These are phyloP conservation scores for Trichoderma asperelloides DNA, from an alignment of 495 filamentous ascomycete species.

Conservation along the genomic window DNA sequence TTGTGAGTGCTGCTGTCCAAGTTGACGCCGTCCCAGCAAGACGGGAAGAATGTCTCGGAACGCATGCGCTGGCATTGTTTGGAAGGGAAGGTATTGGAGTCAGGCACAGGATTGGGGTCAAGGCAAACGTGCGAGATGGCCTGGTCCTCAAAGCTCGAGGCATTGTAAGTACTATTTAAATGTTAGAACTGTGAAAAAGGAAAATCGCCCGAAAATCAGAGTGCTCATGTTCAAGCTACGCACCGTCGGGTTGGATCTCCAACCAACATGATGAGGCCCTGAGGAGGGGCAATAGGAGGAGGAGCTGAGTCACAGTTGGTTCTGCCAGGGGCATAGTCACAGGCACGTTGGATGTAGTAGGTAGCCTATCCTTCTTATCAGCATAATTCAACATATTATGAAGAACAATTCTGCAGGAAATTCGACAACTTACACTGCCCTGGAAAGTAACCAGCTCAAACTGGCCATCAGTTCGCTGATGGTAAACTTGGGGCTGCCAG, in stretches of 20 bases:
- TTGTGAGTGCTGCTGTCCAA: conserved; percentile 40
- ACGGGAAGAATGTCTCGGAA: conserved; percentile 40
- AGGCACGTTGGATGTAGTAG: conserved; percentile 14
- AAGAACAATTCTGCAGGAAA: not conserved
- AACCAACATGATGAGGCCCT: conserved; percentile 62
- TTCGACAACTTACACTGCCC: conserved; percentile 12
- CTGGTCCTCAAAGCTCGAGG: conserved; percentile 11
- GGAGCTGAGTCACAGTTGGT: conserved; percentile 2
- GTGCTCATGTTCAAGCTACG: not conserved
- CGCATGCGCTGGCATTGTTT: conserved; percentile 11
- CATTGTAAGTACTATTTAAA: conserved; percentile 12
- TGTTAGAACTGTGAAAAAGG: not conserved
- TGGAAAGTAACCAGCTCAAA: conserved; percentile 56
- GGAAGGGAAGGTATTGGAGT: conserved; percentile 10
- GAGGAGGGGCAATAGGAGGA: conserved; percentile 46
- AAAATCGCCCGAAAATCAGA: not conserved
- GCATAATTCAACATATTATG: not conserved
- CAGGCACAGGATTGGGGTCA: not conserved
- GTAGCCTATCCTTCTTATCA: conserved; percentile 7
- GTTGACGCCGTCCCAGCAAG: conserved; percentile 43
- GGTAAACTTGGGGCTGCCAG: conserved; percentile 67
- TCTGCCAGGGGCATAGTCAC: conserved; percentile 9
- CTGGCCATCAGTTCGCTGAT: conserved; percentile 47
- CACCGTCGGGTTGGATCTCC: conserved; percentile 34
- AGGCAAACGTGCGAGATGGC: conserved; percentile 13